These are phyloP conservation scores for Clarireedia sp. DNA, from an alignment of 2,329 filamentous ascomycete genomes.

Conservation along the genomic window DNA sequence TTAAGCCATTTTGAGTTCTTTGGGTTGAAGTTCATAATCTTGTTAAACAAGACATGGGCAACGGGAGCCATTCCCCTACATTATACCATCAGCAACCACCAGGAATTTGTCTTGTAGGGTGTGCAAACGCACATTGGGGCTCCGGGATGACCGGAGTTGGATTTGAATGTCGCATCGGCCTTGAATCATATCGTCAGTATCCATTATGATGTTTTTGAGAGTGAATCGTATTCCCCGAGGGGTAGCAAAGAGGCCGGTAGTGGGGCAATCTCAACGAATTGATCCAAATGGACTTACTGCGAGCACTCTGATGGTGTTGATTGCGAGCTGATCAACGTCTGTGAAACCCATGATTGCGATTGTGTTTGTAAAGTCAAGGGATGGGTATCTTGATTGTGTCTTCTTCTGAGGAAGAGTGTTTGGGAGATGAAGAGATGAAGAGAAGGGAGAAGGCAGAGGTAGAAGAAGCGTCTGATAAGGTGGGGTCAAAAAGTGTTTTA, in stretches of 20 bases:
- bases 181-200: constrained; percentile 34
- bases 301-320: constrained; percentile 96
- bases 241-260: constrained; percentile 26
- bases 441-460: not conserved
- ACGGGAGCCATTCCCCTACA: constrained; percentile 77
- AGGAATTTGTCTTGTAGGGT: not conserved
- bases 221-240: constrained; percentile 18
- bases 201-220: constrained; percentile 6
- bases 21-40: constrained; percentile 99
- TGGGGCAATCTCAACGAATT: constrained; percentile 28
- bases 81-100: not conserved
- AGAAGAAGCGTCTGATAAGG: not conserved
- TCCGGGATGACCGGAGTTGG: constrained; percentile 97
- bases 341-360: constrained; percentile 66
- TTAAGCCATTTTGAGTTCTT: constrained; percentile 97
- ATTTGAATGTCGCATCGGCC: constrained; percentile 94
- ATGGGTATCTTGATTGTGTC: not conserved
- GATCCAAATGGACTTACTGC: constrained; percentile 60
- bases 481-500: constrained; percentile 4
- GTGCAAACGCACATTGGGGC: constrained; percentile 72
- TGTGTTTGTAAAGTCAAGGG: not conserved
- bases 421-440: not conserved
- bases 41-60: constrained; percentile 96
- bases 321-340: constrained; percentile 80
- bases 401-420: not conserved